Conservation (phyloP, 148 eudicot species). For the Camellia japonica region DNA sequence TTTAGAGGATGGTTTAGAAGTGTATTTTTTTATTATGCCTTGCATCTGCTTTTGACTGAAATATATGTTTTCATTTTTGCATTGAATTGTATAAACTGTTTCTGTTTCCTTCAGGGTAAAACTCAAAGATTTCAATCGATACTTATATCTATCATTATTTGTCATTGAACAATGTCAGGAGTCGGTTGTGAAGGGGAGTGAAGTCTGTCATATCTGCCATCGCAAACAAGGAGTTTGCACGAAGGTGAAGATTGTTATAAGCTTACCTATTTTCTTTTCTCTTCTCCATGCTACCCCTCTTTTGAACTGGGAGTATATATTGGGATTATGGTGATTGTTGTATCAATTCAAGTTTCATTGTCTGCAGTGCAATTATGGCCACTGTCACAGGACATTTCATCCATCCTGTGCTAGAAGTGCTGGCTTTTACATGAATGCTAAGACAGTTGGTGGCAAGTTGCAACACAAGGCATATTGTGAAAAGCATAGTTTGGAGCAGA, state of each 20-base stretch:
- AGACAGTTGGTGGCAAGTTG: conserved; percentile 64
- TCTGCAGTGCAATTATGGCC: conserved; percentile 85
- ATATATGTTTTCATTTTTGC: background rate
- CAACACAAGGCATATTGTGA: conserved; percentile 91
- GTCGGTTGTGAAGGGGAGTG: conserved; percentile 52
- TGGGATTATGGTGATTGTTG: background rate
- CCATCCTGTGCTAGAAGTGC: conserved; percentile 92
- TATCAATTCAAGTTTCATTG: conserved; percentile 14
- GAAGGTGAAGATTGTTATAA: conserved; percentile 49
- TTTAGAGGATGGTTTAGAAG: background rate
- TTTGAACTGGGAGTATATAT: background rate
- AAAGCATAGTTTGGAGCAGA: conserved; percentile 86
- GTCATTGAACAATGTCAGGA: conserved; percentile 46
- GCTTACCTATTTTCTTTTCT: background rate
- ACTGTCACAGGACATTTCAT: conserved; percentile 81
- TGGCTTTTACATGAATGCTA: conserved; percentile 69
- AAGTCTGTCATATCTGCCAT: conserved; percentile 66
- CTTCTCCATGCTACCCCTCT: background rate
- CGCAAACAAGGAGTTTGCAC: conserved; percentile 77
- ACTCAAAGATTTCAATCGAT: background rate
- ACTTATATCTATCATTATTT: background rate
- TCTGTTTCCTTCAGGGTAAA: conserved; percentile 2
- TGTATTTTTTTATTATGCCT: background rate
- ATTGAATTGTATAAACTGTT: background rate
- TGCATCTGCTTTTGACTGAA: too few relatives aligned